A percentile compares a stretch with the other conserved stretches of the same genome.
phyloP scores from a whole-genome alignment of 2,329 filamentous ascomycete species.

The Coniochaeta prunicola region DNA sequence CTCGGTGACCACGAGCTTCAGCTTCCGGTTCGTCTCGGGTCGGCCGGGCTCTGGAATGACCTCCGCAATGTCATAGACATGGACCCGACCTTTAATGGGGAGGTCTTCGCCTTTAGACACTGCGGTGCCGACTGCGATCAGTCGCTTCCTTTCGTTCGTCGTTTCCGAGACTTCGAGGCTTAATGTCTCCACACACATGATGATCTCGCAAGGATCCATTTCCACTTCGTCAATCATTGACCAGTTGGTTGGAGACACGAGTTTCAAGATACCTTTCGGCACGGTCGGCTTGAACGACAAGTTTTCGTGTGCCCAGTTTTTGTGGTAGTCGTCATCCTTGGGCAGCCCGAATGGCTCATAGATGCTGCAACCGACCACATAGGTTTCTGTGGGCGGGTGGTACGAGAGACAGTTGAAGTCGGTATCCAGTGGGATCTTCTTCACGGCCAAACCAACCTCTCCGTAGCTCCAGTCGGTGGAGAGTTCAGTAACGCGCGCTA shows the following conservation, averaged over 20 bases:
- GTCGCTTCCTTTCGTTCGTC: slow-evolving; percentile 75
- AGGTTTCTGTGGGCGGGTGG: slow-evolving; percentile 66
- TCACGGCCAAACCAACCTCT: slow-evolving; percentile 69
- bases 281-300: slow-evolving; percentile 56
- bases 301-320: slow-evolving; percentile 72
- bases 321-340: slow-evolving; percentile 77
- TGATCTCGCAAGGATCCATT: slow-evolving; percentile 66
- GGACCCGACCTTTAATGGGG: slow-evolving; percentile 74
- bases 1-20: slow-evolving; percentile 83
- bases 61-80: slow-evolving; percentile 84
- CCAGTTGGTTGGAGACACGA: slow-evolving; percentile 73
- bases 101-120: slow-evolving; percentile 86
- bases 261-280: slow-evolving; percentile 65
- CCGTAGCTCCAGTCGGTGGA: slow-evolving; percentile 59
- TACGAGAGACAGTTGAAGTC: slow-evolving; percentile 71
- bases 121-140: slow-evolving; percentile 80
- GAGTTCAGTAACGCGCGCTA: slow-evolving; percentile 66
- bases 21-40: slow-evolving; percentile 76
- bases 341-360: slow-evolving; percentile 72
- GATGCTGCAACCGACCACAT: slow-evolving; percentile 66
- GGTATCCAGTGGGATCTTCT: slow-evolving; percentile 61
- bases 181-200: slow-evolving; percentile 76
- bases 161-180: slow-evolving; percentile 86
- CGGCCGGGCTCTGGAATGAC: slow-evolving; percentile 84
- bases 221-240: slow-evolving; percentile 68